These are phyloP conservation scores for Fusarium multiceps DNA, from an alignment of 2,329 filamentous ascomycete genomes.

Conservation along the genomic window DNA sequence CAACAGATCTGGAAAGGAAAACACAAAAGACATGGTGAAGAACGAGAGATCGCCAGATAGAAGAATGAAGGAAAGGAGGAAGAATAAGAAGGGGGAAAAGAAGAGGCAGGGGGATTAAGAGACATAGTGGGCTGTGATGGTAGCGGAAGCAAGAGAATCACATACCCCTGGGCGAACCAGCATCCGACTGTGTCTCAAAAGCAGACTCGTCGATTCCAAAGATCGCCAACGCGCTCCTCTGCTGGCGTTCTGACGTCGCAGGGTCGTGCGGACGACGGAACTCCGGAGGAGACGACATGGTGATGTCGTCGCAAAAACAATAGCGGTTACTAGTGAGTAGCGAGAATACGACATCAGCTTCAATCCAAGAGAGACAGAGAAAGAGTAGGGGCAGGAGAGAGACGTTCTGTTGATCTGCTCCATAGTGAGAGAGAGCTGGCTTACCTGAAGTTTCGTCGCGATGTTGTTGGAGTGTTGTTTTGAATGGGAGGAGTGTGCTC, in stretches of 20 bases:
- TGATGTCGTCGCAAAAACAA: not conserved
- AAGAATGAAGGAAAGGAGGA: not conserved
- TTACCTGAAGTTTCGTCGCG: slow-evolving; percentile 8
- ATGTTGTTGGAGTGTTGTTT: not conserved
- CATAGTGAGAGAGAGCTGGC: not conserved
- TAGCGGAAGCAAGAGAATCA: not conserved
- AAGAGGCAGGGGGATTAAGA: not conserved
- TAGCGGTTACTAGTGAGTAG: not conserved
- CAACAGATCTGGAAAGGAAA: not conserved
- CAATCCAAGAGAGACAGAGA: not conserved
- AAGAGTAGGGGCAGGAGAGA: not conserved
- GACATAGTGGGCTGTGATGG: not conserved
- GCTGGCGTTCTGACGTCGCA: not conserved
- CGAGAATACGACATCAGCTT: not conserved
- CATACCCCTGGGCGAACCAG: slow-evolving; percentile 16
- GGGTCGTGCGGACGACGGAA: slow-evolving; percentile 11
- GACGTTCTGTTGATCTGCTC: not conserved
- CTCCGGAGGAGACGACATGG: slow-evolving; percentile 26
- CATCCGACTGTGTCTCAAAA: slow-evolving; percentile 5
- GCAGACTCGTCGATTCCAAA: slow-evolving; percentile 1
- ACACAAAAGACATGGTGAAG: not conserved
- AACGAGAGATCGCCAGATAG: not conserved
- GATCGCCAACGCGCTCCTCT: slow-evolving; percentile 24
- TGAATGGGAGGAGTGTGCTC: not conserved
- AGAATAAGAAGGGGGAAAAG: not conserved